phyloP scores from a whole-genome alignment of 345 rosid genomes.

The Gossypium thurberi region DNA sequence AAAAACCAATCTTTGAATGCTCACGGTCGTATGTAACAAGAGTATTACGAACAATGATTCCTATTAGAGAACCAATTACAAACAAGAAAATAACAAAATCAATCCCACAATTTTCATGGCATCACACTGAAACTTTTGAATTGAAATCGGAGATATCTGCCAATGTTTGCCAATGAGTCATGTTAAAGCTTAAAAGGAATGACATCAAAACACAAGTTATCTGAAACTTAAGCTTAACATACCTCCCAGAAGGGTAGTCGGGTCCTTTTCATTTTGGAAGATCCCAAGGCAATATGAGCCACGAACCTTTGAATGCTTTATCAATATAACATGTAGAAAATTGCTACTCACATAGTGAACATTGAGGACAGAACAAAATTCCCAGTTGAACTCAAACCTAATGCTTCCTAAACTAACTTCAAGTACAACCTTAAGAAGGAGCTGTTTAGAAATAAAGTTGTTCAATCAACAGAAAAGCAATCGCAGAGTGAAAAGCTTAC shows the following conservation, averaged over 20 bases:
- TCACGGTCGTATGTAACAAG: conserved; percentile 85
- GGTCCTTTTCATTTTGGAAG: conserved; percentile 83
- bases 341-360: not conserved
- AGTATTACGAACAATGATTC: conserved; percentile 81
- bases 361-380: not conserved
- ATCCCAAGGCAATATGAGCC: conserved; percentile 85
- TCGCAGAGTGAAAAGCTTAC: conserved; percentile 35
- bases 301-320: conserved; percentile 78
- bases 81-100: not conserved
- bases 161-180: not conserved
- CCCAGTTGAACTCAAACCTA: not conserved
- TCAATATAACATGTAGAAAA: conserved; percentile 11
- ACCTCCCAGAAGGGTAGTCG: conserved; percentile 91
- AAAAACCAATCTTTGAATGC: conserved; percentile 75
- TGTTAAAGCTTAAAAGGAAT: not conserved
- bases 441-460: not conserved
- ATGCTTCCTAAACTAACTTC: not conserved
- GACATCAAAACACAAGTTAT: not conserved
- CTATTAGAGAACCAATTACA: conserved; percentile 27
- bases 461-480: conserved; percentile 7
- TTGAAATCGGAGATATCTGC: not conserved
- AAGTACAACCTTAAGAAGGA: conserved; percentile 3
- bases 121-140: not conserved
- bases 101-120: not conserved
- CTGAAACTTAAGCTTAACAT: not conserved